phyloP scores from a whole-genome alignment of 2,329 filamentous ascomycete genomes.

The Cladophialophora bantiana region DNA sequence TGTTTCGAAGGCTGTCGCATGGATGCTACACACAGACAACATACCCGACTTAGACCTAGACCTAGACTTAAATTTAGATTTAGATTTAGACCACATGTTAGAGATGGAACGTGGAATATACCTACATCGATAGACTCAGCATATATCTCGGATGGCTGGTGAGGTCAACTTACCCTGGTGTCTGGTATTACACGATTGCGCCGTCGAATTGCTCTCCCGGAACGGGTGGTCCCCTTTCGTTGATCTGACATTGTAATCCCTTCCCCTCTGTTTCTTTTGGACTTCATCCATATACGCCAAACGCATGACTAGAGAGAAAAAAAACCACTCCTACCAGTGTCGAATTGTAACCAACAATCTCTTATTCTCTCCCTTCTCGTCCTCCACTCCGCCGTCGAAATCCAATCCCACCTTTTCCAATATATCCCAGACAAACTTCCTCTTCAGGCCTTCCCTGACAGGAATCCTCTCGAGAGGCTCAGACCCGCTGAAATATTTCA shows the following conservation, averaged over 20 bases:
- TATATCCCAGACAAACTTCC: conserved; percentile 67
- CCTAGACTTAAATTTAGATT: not conserved
- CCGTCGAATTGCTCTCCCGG: no score
- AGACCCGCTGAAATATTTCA: conserved; percentile 86
- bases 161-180: no score
- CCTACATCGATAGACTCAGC: no score
- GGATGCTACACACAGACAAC: no score
- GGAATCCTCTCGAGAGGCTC: conserved; percentile 86
- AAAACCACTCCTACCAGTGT: conserved; percentile 32
- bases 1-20: no score
- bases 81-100: no score
- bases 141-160: no score
- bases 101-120: no score
- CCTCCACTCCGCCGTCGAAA: conserved; percentile 35
- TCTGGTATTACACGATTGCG: no score
- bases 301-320: not conserved
- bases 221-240: no score
- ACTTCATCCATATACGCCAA: not conserved
- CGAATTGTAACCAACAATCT: conserved; percentile 34
- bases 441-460: conserved; percentile 83
- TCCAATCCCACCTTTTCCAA: conserved; percentile 69
- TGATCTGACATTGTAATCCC: no score
- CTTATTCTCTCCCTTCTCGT: conserved; percentile 35
- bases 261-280: no score
- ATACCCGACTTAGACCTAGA: conserved; percentile 8